Evolutionary conservation across 2,329 filamentous ascomycete genomes (phyloP), one percentile per base, ranked within the genome.

Genomic region (Magnaporthiopsis incrustans): DNA sequence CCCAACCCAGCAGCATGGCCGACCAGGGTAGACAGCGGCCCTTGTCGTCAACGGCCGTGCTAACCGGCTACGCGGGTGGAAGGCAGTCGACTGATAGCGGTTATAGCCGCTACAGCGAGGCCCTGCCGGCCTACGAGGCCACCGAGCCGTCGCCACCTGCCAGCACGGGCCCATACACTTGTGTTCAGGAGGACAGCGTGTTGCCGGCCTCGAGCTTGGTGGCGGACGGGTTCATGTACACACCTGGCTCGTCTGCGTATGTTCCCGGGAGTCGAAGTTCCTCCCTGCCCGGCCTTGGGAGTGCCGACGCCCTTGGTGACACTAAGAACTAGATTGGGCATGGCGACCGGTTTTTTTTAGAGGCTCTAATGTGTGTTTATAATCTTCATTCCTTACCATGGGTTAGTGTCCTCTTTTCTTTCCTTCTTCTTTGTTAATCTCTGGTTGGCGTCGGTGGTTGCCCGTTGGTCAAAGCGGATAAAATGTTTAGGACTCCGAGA

Each of bases 191-290:
- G 61, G 67, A 65, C 7, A 67, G 68, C 59, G 14, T 22, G 7
- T 44, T 15, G 38, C 38, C 38, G 18, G 74, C 75, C 25, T 73
- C 73, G 2, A 69, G 68, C 12, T 71, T 79, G 33, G 74, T 80
- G n/a, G 71, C 75, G 1, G 78, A 81, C 65, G 79, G 79, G 26
- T 77, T 78, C 68, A 72, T 75, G 65, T 77, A 77, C 66, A 72
- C 71, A 3, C 76, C 77, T 4, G 73, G 73, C 56, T 71, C 71
- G 59, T 63, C 66, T 38, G 33, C 68, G 8, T 72, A 75, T 64
- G 69, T 70, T 2, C 69, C 72, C 27, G 67, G 65, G 35, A 68
- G 57, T 26, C 62, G 61, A 27, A 67, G 66, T 15, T 70, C 67
- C 58, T 32, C 38, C 38, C 38, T 33, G 27, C 26, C 35, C 14